Evolutionary conservation across 1,284 basidiomycete genomes (phyloP).

Genomic region (Ceratobasidium sp.): DNA sequence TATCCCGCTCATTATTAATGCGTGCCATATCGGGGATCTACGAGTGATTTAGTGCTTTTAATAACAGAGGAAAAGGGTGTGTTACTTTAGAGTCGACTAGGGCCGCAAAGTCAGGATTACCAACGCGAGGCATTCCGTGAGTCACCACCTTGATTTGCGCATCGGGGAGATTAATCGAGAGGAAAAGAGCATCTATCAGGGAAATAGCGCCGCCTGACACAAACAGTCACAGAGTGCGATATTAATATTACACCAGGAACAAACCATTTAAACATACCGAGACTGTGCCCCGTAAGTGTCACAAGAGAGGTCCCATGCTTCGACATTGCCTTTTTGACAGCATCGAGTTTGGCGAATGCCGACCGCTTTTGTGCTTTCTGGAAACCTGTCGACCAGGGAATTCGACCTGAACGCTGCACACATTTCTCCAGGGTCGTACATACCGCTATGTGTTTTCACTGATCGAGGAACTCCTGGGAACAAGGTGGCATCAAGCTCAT

Average conservation of each 20-base stretch:
- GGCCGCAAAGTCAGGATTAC: constrained; percentile 48
- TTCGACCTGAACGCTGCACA: neutral
- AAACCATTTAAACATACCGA: neutral
- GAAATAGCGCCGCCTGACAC: constrained; percentile 64
- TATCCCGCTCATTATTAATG: constrained; percentile 63
- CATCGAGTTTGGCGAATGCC: constrained; percentile 15
- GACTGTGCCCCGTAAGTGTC: constrained; percentile 17
- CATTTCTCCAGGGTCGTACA: neutral
- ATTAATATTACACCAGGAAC: neutral
- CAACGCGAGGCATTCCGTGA: constrained; percentile 54
- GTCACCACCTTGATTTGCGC: constrained; percentile 45
- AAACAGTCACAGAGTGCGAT: neutral
- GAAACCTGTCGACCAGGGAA: constrained; percentile 15
- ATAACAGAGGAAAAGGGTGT: neutral
- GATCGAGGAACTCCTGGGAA: constrained; percentile 35
- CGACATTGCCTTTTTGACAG: constrained; percentile 37
- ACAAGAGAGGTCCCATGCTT: neutral
- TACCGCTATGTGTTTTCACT: constrained; percentile 31
- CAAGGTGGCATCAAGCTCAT: neutral
- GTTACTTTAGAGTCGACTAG: constrained; percentile 40
- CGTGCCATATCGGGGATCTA: constrained; percentile 59
- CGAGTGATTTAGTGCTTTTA: neutral
- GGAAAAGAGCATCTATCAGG: constrained; percentile 60
- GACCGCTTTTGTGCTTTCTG: constrained; percentile 27
- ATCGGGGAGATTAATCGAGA: constrained; percentile 46